phyloP scores from a whole-genome alignment of 1,284 basidiomycete species.

The Rhodotorula mucilaginosa region DNA sequence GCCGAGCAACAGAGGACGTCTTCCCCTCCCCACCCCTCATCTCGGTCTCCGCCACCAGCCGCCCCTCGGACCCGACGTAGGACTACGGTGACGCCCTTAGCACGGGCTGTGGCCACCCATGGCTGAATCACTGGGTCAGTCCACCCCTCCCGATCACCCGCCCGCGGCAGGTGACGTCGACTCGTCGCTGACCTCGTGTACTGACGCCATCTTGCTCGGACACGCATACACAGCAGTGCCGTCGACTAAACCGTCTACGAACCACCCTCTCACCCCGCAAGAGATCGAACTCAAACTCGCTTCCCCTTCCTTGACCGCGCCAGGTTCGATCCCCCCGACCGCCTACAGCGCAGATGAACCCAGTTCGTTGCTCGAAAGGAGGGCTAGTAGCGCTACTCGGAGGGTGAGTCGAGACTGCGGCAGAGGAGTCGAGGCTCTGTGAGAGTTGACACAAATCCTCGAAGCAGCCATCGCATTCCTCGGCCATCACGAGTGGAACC shows the following conservation, averaged over 20 bases:
- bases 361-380: not conserved
- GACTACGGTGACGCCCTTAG: not conserved
- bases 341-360: not conserved
- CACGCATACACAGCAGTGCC: not conserved
- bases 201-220: not conserved
- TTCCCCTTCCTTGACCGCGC: slow-evolving; percentile 16
- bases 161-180: too few relatives aligned
- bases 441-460: too few relatives aligned
- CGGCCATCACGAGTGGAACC: not conserved
- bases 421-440: too few relatives aligned
- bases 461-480: not conserved
- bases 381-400: not conserved
- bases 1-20: too few relatives aligned
- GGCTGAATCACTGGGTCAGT: not conserved
- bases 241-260: slow-evolving; percentile 44
- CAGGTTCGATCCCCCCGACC: not conserved
- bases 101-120: not conserved
- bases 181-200: too few relatives aligned
- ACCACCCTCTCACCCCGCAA: slow-evolving; percentile 75
- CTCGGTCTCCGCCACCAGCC: not conserved
- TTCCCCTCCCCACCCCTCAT: not conserved
- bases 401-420: not conserved
- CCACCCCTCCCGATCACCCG: not conserved
- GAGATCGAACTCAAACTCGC: slow-evolving; percentile 78
- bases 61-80: not conserved